These are phyloP conservation scores for Puccinia coronata DNA, from an alignment of 1,284 basidiomycete species.

Conservation along the genomic window DNA sequence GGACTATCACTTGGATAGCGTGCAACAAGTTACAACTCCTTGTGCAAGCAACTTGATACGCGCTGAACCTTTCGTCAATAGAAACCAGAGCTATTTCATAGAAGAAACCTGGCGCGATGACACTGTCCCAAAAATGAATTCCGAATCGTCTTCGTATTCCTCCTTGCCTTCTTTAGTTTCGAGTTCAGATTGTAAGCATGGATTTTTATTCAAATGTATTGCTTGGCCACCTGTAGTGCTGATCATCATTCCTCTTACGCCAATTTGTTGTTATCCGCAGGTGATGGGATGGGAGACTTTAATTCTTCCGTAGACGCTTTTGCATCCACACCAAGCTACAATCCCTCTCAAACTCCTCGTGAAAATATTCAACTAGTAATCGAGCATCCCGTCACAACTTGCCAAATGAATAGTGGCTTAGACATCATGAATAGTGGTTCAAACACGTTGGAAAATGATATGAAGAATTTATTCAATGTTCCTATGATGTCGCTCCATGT, in stretches of 20 bases:
- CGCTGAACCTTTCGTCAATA: not conserved
- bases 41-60: not conserved
- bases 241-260: not conserved
- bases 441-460: not conserved
- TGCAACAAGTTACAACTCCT: not conserved
- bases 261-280: not conserved
- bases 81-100: not conserved
- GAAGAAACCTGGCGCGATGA: not conserved
- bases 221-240: not conserved
- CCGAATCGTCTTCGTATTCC: slow-evolving; percentile 1
- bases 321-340: not conserved
- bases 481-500: slow-evolving; percentile 35
- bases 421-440: not conserved
- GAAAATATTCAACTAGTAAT: not conserved
- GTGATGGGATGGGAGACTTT: not conserved
- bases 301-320: not conserved
- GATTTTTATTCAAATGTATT: not conserved
- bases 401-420: not conserved
- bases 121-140: not conserved
- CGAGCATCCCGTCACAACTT: not conserved
- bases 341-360: not conserved
- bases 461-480: slow-evolving; percentile 35
- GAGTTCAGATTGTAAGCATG: slow-evolving; percentile 17
- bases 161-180: not conserved
- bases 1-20: not conserved